Conservation (phyloP, 345 rosid species). For the Aurinia saxatilis region DNA sequence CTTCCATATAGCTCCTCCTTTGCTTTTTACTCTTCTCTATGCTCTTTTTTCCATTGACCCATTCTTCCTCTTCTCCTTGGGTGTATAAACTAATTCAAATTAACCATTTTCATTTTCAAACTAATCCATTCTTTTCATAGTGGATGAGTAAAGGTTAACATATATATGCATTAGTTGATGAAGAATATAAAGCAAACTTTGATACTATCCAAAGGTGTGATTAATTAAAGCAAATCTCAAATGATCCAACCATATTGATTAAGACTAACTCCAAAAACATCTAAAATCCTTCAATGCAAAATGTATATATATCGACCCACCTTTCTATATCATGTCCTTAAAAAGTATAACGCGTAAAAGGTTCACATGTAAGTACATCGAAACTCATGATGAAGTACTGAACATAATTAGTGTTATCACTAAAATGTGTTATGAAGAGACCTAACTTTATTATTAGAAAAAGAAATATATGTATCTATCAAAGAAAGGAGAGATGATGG, state of each 20-base stretch:
- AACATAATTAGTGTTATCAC: conserved; percentile 27
- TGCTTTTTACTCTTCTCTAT: conserved; percentile 23
- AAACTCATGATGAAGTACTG: conserved; percentile 26
- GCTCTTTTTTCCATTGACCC: conserved; percentile 26
- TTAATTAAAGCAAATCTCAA: neutral
- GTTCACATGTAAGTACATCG: conserved; percentile 29
- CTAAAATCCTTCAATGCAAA: neutral
- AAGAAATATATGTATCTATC: conserved; percentile 12
- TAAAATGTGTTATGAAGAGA: conserved; percentile 8
- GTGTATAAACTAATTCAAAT: conserved; percentile 26
- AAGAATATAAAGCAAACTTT: too few relatives aligned
- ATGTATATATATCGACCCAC: conserved; percentile 9
- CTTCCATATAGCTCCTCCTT: conserved; percentile 12
- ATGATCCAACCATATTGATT: conserved; percentile 13
- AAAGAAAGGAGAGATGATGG: conserved; percentile 20
- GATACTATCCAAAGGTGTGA: conserved; percentile 1
- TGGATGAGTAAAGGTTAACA: conserved; percentile 3
- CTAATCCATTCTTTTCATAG: neutral
- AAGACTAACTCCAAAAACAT: conserved; percentile 15
- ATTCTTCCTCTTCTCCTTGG: conserved; percentile 7
- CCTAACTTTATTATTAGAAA: conserved; percentile 14
- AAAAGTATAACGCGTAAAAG: conserved; percentile 19
- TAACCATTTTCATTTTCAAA: conserved; percentile 10
- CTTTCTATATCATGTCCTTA: conserved; percentile 19
- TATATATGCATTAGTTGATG: neutral